Percentiles rank a stretch among this genome's conserved stretches.
Evolutionary conservation across 371 early-diverging fungal genomes (phyloP).

Genomic region (Batkoa obscura): DNA sequence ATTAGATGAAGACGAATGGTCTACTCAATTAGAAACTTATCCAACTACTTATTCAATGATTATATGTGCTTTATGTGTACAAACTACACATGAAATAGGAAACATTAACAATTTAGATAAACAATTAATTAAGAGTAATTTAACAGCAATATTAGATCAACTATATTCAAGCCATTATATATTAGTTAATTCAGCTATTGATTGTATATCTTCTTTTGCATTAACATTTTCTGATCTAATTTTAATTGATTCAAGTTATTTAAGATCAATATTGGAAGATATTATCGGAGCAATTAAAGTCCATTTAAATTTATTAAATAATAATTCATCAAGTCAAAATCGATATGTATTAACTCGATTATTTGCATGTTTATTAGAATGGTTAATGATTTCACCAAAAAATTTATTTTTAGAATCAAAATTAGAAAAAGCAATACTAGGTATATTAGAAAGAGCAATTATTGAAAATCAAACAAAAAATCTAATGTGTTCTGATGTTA

Average conservation of each 20-base stretch:
- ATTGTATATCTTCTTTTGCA: neutral
- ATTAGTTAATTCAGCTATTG: neutral
- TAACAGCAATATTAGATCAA: neutral
- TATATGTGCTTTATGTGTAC: neutral
- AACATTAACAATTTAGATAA: neutral
- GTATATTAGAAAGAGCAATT: neutral
- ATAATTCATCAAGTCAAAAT: neutral
- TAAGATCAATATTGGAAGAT: conserved; percentile 2
- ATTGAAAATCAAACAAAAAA: too few species aligned
- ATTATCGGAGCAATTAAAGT: conserved; percentile 2
- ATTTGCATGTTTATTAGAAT: neutral
- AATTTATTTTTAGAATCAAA: neutral
- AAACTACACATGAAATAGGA: neutral
- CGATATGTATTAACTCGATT: neutral
- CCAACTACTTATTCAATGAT: neutral
- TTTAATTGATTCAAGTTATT: neutral
- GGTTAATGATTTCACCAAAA: neutral
- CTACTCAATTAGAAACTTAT: neutral
- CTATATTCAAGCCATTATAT: neutral
- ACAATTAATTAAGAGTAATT: neutral
- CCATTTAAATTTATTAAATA: neutral
- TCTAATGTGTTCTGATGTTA: neutral
- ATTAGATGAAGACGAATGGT: neutral
- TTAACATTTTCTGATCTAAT: neutral
- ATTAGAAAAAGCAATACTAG: neutral